Conservation (phyloP, 23 red algal species). For the Gracilaria domingensis region DNA sequence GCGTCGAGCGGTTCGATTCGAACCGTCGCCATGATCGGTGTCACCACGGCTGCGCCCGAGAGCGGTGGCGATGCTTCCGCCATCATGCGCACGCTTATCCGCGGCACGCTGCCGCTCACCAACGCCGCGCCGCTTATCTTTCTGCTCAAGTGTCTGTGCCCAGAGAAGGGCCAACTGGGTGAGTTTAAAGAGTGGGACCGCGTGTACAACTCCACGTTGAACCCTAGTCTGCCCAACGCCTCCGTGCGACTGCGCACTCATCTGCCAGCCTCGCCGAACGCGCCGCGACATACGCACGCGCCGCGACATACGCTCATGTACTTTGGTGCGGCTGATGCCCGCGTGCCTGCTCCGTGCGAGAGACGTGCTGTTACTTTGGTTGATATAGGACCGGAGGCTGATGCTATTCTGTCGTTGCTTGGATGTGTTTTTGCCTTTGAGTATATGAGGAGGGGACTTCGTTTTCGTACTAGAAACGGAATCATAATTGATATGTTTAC, state of each 20-base stretch:
- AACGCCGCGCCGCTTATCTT: slow-evolving; percentile 16
- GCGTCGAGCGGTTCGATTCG: too few species aligned
- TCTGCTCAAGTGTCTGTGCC: slow-evolving; percentile 43
- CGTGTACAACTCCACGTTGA: slow-evolving; percentile 46
- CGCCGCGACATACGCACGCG: too few species aligned
- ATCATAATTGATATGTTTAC: slow-evolving; percentile 48
- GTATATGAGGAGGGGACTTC: slow-evolving; percentile 52
- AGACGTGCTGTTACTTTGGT: slow-evolving; percentile 25
- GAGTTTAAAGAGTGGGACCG: slow-evolving; percentile 65
- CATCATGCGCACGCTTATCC: slow-evolving; percentile 27
- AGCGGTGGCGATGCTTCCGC: not conserved
- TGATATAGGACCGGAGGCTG: slow-evolving; percentile 27
- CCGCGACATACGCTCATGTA: slow-evolving; percentile 26
- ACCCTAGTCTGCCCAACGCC: slow-evolving; percentile 16
- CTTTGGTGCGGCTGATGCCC: slow-evolving; percentile 27
- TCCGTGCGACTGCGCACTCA: slow-evolving; percentile 43
- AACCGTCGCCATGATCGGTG: not conserved
- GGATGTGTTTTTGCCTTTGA: slow-evolving; percentile 56
- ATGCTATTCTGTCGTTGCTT: slow-evolving; percentile 26
- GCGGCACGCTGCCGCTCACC: slow-evolving; percentile 35
- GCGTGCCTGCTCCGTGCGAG: slow-evolving; percentile 46
- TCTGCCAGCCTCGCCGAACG: not conserved
- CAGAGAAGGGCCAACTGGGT: slow-evolving; percentile 43
- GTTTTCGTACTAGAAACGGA: slow-evolving; percentile 51
- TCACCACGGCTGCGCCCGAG: not conserved